phyloP scores from a whole-genome alignment of 352 stramenopile species.

The Phytophthora fragariae region DNA sequence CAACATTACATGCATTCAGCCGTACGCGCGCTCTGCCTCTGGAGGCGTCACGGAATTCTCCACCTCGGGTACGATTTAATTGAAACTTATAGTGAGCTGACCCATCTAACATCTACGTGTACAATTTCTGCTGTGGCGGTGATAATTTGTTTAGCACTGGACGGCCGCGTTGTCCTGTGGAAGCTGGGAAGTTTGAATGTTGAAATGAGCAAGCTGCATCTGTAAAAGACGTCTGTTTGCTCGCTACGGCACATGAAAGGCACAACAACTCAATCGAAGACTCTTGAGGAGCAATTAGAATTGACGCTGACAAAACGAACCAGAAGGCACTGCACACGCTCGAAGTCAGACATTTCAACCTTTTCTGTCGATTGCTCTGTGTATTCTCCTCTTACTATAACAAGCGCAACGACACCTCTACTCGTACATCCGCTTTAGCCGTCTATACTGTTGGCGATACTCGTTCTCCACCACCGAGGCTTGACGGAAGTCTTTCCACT shows the following conservation, averaged over 20 bases:
- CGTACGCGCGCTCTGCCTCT: conserved; percentile 57
- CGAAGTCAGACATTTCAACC: conserved; percentile 15
- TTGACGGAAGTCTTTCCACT: conserved; percentile 88
- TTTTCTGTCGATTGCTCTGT: no score
- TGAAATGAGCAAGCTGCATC: conserved; percentile 81
- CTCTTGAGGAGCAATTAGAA: conserved; percentile 12
- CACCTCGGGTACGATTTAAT: conserved; percentile 67
- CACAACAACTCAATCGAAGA: conserved; percentile 17
- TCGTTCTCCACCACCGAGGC: conserved; percentile 91
- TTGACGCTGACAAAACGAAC: no score
- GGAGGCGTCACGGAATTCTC: conserved; percentile 80
- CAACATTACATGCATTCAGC: conserved; percentile 86
- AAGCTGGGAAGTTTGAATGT: conserved; percentile 77
- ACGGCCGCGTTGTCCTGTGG: conserved; percentile 85
- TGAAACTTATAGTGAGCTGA: neutral
- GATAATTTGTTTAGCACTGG: conserved; percentile 57
- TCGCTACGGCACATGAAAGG: neutral
- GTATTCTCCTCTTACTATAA: no score
- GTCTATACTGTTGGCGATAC: conserved; percentile 90
- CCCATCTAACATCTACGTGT: neutral
- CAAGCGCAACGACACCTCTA: conserved; percentile 47
- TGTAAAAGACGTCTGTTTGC: conserved; percentile 48
- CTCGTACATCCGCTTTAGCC: conserved; percentile 93
- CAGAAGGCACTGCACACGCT: conserved; percentile 13
- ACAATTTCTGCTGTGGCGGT: neutral